phyloP scores from a whole-genome alignment of 257 asterid genomes.

The Cordia subcordata region DNA sequence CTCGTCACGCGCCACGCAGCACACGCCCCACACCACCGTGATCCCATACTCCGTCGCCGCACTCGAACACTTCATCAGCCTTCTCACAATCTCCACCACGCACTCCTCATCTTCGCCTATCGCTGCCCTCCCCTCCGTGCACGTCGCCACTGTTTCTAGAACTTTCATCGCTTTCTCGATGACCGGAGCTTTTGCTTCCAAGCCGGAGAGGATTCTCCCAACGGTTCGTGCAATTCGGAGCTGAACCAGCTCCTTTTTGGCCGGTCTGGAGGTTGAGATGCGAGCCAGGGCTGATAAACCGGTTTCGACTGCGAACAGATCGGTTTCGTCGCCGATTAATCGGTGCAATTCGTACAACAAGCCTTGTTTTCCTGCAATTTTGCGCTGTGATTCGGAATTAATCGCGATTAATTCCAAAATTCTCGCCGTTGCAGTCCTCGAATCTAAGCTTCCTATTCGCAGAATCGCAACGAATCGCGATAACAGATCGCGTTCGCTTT shows the following conservation, averaged over 20 bases:
- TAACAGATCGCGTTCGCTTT: slow-evolving; percentile 27
- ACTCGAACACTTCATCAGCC: slow-evolving; percentile 67
- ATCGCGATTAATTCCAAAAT: slow-evolving; percentile 44
- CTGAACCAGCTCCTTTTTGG: slow-evolving; percentile 63
- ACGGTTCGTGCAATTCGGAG: slow-evolving; percentile 48
- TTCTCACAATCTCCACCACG: slow-evolving; percentile 50
- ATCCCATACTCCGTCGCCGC: slow-evolving; percentile 80
- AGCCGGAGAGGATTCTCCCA: slow-evolving; percentile 40
- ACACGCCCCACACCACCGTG: slow-evolving; percentile 81
- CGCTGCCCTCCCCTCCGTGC: slow-evolving; percentile 74
- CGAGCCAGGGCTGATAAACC: slow-evolving; percentile 48
- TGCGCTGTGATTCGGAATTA: slow-evolving; percentile 51
- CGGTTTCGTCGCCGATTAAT: slow-evolving; percentile 26
- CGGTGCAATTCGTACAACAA: slow-evolving; percentile 43
- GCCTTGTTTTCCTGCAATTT: slow-evolving; percentile 42
- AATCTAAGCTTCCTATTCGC: slow-evolving; percentile 40
- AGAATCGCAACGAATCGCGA: slow-evolving; percentile 33
- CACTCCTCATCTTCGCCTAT: slow-evolving; percentile 53
- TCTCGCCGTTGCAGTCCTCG: slow-evolving; percentile 54
- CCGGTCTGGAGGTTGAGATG: slow-evolving; percentile 46
- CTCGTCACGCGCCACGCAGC: slow-evolving; percentile 56
- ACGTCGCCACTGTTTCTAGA: slow-evolving; percentile 53
- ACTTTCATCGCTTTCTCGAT: slow-evolving; percentile 43
- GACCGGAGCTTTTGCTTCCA: slow-evolving; percentile 25
- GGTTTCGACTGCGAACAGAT: slow-evolving; percentile 33